phyloP scores from a whole-genome alignment of 768 basidiomycete species.

The Candolleomyces eurysporus region DNA sequence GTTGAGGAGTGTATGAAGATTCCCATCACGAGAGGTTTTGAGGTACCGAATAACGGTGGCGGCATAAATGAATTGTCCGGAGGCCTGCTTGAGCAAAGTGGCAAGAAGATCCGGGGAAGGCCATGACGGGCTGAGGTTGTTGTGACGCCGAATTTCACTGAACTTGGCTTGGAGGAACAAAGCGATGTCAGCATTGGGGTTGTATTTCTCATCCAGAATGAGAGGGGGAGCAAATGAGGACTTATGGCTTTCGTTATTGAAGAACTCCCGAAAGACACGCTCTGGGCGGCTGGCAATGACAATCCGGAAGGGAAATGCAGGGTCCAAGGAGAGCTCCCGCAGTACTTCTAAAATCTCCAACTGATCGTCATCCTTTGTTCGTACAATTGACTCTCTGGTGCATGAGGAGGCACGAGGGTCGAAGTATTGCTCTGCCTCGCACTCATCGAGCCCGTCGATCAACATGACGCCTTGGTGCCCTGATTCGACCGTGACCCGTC shows the following conservation, averaged over 20 bases:
- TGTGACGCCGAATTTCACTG: neutral
- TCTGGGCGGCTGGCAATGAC: constrained; percentile 12
- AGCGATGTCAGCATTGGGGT: constrained; percentile 2
- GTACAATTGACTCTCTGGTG: too few relatives aligned
- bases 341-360: constrained; percentile 5
- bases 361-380: neutral
- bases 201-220: neutral
- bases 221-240: neutral
- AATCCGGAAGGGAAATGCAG: constrained; percentile 1
- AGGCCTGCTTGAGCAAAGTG: neutral
- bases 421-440: neutral
- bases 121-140: constrained; percentile 6
- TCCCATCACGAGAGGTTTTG: neutral
- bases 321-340: neutral
- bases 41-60: constrained; percentile 13
- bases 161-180: constrained; percentile 2
- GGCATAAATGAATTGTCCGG: constrained; percentile 18
- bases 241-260: neutral
- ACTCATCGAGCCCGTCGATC: constrained; percentile 14
- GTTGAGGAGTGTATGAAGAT: constrained; percentile 12
- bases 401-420: too few relatives aligned
- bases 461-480: neutral
- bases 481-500: neutral
- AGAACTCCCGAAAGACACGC: neutral
- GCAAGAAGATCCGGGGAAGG: neutral